Evolutionary conservation across 2,329 filamentous ascomycete species (phyloP).

Genomic region (Aspergillus neotritici): DNA sequence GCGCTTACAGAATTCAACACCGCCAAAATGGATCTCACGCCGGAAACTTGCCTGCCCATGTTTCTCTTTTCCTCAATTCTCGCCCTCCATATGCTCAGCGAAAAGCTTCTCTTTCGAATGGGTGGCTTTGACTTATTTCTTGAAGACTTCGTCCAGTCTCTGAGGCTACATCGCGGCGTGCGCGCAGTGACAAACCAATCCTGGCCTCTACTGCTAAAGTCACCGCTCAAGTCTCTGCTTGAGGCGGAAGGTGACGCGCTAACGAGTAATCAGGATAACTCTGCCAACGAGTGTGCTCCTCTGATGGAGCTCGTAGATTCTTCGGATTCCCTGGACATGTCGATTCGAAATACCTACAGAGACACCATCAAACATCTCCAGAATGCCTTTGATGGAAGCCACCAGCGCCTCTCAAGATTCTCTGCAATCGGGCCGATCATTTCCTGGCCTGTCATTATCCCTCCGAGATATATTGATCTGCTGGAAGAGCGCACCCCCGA

Average conservation of each 20-base stretch:
- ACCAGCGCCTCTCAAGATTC: too few species aligned
- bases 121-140: slow-evolving; percentile 8
- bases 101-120: slow-evolving; percentile 8
- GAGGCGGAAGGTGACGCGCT: too few species aligned
- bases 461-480: slow-evolving; percentile 22
- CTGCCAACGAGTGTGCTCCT: too few species aligned
- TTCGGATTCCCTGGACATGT: too few species aligned
- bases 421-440: too few species aligned
- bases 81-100: slow-evolving; percentile 11
- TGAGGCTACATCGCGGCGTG: slow-evolving; percentile 10
- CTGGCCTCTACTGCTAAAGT: slow-evolving; percentile 6
- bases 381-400: slow-evolving; percentile 29
- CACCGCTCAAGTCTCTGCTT: too few species aligned
- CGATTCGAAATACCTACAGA: too few species aligned
- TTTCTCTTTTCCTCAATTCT: slow-evolving; percentile 15
- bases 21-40: not conserved
- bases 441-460: too few species aligned
- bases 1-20: slow-evolving; percentile 14
- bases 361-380: too few species aligned
- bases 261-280: too few species aligned
- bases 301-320: too few species aligned
- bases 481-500: slow-evolving; percentile 27
- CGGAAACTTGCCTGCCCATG: slow-evolving; percentile 8
- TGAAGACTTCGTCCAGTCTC: slow-evolving; percentile 8
- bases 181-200: slow-evolving; percentile 1